These are phyloP conservation scores for Talaromyces pinophilus DNA, from an alignment of 2,329 filamentous ascomycete genomes.

Conservation along the genomic window DNA sequence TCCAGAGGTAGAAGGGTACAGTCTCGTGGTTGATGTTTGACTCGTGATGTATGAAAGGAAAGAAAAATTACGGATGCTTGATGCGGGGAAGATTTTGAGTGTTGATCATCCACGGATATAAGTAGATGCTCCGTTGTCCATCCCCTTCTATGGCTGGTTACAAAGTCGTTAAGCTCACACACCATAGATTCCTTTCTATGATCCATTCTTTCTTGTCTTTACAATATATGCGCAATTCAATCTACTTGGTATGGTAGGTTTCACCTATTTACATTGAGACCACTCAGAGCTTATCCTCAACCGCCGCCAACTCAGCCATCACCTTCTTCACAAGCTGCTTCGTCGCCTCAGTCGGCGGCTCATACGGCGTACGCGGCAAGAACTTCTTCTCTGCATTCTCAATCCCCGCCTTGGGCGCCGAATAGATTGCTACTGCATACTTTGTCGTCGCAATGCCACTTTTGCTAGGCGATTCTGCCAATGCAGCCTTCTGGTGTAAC, in stretches of 20 bases:
- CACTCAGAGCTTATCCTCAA: slow-evolving; percentile 38
- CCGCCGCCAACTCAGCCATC: slow-evolving; percentile 45
- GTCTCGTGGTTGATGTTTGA: not conserved
- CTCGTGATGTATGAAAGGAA: not conserved
- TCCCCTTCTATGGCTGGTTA: not conserved
- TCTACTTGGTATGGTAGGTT: not conserved
- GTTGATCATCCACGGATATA: not conserved
- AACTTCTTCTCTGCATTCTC: slow-evolving; percentile 60
- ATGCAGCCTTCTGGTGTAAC: slow-evolving; percentile 62
- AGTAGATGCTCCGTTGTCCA: not conserved
- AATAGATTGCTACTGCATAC: slow-evolving; percentile 64
- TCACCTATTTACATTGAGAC: not conserved
- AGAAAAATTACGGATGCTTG: slow-evolving; percentile 11
- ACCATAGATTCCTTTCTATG: too few species aligned
- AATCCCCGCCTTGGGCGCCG: slow-evolving; percentile 61
- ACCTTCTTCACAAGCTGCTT: slow-evolving; percentile 46
- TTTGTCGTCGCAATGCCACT: slow-evolving; percentile 68
- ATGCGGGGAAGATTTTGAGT: slow-evolving; percentile 15
- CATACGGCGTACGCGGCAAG: slow-evolving; percentile 63
- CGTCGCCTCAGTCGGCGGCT: slow-evolving; percentile 46
- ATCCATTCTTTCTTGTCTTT: not conserved
- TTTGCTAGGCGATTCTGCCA: slow-evolving; percentile 68
- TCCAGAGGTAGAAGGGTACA: not conserved
- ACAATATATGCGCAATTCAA: not conserved
- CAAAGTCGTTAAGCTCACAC: not conserved